Evolutionary conservation across 2,329 filamentous ascomycete species (phyloP), one percentile per base, ranked within the genome.

Genomic region (Macrophomina pseudophaseolina): DNA sequence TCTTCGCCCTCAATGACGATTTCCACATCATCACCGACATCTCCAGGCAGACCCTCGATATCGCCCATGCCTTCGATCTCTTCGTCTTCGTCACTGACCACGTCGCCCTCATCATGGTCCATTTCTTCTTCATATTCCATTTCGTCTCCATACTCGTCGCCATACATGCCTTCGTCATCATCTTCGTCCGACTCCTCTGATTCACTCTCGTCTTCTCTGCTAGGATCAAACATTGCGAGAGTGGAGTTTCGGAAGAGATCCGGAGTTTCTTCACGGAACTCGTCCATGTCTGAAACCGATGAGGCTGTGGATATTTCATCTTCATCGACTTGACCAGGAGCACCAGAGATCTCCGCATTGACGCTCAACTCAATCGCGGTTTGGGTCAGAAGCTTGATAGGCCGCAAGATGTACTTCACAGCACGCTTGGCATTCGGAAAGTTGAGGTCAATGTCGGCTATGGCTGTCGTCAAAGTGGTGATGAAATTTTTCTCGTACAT

Each of bases 401-500:
- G 94, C 44, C 92, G 91, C 53, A 99, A 84, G 64, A 99, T 97
- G 78, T 97, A 96, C 81, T 98, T 99, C 74, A 99, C 93, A 14
- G 94, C 94, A 54, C 94, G 89, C 82, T 97, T 97, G 16, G 96
- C 92, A 32, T 92, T 91, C 0, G 94, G 94, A 78, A 96, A 97
- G 71, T 96, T 97, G 68, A 99, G 87, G 76, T 97, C 95, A 68
- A 99, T 91, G 73, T 99, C 96, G 18, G 95, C 93, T 72, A 99
- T 94, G 0, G 96, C 97, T 12, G 90, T 88, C 1, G 95, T 98
- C 67, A 99, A 81, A 56, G 94, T 91, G 30, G 91, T 87, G 68
- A 98, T 90, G 76, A 95, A 97, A 66, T 96, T 93, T 81, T 98
- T 99, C 80, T 99, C 95, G 73, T 97, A 98, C 95, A 99, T 99